These are phyloP conservation scores for Penicillium verhagenii DNA, from an alignment of 495 filamentous ascomycete species.

Conservation along the genomic window DNA sequence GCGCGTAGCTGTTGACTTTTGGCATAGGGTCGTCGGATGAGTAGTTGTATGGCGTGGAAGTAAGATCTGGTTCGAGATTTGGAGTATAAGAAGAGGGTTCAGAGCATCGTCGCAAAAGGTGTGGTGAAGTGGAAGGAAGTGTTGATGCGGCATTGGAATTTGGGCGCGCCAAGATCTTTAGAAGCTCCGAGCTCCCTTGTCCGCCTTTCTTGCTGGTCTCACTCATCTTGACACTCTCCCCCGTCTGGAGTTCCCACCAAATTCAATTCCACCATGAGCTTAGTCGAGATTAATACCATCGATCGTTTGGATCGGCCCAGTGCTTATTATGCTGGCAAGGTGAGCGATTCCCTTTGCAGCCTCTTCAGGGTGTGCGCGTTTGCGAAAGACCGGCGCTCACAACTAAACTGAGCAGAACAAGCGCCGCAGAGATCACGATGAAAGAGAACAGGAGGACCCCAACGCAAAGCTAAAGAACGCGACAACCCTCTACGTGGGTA, in stretches of 20 bases:
- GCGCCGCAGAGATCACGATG: constrained; percentile 58
- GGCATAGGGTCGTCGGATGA: no score
- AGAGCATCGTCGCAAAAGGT: constrained; percentile 7
- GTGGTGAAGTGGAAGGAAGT: constrained; percentile 9
- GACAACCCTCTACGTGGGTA: constrained; percentile 95
- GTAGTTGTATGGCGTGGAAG: neutral
- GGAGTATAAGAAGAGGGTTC: neutral
- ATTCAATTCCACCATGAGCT: constrained; percentile 18
- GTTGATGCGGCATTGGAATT: constrained; percentile 27
- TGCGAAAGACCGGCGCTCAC: constrained; percentile 8
- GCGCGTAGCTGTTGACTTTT: constrained; percentile 75
- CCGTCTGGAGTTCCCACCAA: neutral
- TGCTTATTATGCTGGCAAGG: constrained; percentile 79
- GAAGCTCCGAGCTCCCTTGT: constrained; percentile 31
- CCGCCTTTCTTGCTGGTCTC: constrained; percentile 7
- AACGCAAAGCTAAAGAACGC: constrained; percentile 80
- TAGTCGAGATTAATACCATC: constrained; percentile 57
- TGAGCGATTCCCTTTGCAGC: constrained; percentile 32
- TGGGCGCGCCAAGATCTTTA: constrained; percentile 23
- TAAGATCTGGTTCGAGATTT: neutral
- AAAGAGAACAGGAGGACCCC: constrained; percentile 48
- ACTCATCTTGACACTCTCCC: constrained; percentile 3
- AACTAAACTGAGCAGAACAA: constrained; percentile 54
- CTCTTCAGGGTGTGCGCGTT: neutral
- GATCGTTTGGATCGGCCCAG: constrained; percentile 87